Percentiles rank a stretch among this genome's conserved stretches.
Evolutionary conservation across 2,329 filamentous ascomycete genomes (phyloP).

Genomic region (Colletotrichum sp.): DNA sequence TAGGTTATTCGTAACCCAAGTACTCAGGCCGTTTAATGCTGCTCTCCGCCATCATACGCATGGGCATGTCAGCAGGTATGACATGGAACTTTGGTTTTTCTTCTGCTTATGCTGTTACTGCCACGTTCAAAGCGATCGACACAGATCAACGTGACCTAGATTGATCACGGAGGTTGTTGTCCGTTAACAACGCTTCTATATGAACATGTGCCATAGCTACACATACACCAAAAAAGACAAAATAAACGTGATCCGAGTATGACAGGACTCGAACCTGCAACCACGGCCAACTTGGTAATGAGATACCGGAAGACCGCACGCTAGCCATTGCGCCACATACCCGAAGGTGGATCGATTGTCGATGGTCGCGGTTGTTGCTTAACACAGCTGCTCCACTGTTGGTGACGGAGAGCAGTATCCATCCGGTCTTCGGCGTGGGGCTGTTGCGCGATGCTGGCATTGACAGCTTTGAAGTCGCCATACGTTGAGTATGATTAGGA

Average conservation of each 20-base stretch:
- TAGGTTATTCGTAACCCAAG: neutral
- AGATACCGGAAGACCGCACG: neutral
- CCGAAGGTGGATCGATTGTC: neutral
- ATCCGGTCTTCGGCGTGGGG: neutral
- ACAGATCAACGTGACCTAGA: fast-evolving
- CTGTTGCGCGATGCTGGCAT: neutral
- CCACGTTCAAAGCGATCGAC: neutral
- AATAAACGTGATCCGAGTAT: neutral
- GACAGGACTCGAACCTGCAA: neutral
- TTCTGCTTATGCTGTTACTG: neutral
- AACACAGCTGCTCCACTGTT: neutral
- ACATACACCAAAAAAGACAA: neutral
- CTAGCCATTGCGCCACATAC: neutral
- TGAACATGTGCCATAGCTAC: too few relatives aligned
- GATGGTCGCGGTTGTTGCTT: neutral
- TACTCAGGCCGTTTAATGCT: neutral
- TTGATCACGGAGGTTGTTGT: neutral
- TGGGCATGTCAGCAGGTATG: neutral
- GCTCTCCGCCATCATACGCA: neutral
- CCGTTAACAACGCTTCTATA: neutral
- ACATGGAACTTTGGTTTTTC: neutral
- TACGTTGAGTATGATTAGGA: neutral
- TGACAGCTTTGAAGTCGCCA: neutral
- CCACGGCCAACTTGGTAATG: neutral
- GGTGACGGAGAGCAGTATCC: neutral